Percentiles rank a stretch among this genome's conserved stretches.
Evolutionary conservation across 768 basidiomycete species (phyloP).

Genomic region (Phylloporus scabripes): DNA sequence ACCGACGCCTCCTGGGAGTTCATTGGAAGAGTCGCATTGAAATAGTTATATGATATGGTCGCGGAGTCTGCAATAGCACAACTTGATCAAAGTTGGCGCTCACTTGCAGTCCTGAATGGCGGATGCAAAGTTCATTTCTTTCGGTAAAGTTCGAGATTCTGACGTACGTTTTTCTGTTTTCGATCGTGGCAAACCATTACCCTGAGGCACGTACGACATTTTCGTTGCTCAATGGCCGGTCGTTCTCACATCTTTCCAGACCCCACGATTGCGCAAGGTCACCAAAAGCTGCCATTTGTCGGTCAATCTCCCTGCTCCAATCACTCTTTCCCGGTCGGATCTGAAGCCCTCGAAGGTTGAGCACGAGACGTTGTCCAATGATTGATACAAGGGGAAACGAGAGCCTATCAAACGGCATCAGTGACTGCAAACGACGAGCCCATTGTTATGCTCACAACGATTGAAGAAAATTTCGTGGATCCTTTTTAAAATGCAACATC

Average conservation of each 20-base stretch:
- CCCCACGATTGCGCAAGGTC: neutral
- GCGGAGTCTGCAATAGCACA: neutral
- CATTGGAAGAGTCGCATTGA: neutral
- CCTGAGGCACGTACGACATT: neutral
- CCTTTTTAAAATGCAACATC: no score
- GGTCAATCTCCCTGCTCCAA: neutral
- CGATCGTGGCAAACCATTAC: neutral
- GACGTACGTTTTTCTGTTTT: neutral
- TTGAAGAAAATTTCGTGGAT: no score
- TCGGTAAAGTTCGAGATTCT: neutral
- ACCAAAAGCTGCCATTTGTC: neutral
- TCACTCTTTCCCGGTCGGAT: constrained; percentile 3
- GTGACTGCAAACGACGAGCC: no score
- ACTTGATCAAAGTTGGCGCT: no score
- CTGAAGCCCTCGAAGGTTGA: no score
- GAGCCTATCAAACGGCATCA: no score
- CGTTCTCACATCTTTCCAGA: neutral
- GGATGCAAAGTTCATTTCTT: neutral
- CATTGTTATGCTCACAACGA: no score
- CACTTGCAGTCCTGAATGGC: neutral
- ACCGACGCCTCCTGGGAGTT: neutral
- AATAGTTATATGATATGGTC: neutral
- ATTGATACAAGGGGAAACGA: no score
- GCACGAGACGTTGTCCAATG: no score
- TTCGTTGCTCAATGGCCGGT: neutral